phyloP scores from a whole-genome alignment of 2,329 filamentous ascomycete species.

The Fusarium nanum region DNA sequence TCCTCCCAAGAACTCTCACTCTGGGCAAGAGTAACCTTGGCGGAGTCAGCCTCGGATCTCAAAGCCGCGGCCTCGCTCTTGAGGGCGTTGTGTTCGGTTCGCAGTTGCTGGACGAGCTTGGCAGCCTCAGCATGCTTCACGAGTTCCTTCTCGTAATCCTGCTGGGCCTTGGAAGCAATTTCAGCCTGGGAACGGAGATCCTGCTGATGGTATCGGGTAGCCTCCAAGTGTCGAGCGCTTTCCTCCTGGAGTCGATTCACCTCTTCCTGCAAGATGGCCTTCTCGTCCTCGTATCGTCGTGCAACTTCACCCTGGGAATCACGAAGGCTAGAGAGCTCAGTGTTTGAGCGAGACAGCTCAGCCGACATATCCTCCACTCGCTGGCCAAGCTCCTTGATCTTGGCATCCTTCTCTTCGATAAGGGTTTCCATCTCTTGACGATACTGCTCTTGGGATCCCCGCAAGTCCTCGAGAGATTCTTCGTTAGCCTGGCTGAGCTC shows the following conservation, averaged over 20 bases:
- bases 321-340: slow-evolving; percentile 82
- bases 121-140: slow-evolving; percentile 97
- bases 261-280: slow-evolving; percentile 80
- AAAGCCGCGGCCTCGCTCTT: slow-evolving; percentile 81
- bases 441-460: slow-evolving; percentile 85
- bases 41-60: slow-evolving; percentile 85
- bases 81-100: slow-evolving; percentile 83
- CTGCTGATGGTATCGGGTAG: slow-evolving; percentile 86
- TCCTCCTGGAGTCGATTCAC: slow-evolving; percentile 85
- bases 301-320: slow-evolving; percentile 82
- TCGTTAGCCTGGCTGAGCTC: slow-evolving; percentile 88
- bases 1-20: slow-evolving; percentile 91
- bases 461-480: slow-evolving; percentile 84
- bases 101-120: slow-evolving; percentile 81
- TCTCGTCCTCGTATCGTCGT: slow-evolving; percentile 82
- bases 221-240: slow-evolving; percentile 80
- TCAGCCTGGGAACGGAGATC: slow-evolving; percentile 93
- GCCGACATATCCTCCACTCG: slow-evolving; percentile 84
- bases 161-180: slow-evolving; percentile 91
- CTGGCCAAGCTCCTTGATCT: slow-evolving; percentile 83
- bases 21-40: slow-evolving; percentile 80
- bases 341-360: slow-evolving; percentile 85
- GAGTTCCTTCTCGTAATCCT: slow-evolving; percentile 94
- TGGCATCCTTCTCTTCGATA: slow-evolving; percentile 80
- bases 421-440: slow-evolving; percentile 84